Evolutionary conservation across 1,139 yeast genomes (phyloP).

Genomic region (Candida glucosophila): DNA sequence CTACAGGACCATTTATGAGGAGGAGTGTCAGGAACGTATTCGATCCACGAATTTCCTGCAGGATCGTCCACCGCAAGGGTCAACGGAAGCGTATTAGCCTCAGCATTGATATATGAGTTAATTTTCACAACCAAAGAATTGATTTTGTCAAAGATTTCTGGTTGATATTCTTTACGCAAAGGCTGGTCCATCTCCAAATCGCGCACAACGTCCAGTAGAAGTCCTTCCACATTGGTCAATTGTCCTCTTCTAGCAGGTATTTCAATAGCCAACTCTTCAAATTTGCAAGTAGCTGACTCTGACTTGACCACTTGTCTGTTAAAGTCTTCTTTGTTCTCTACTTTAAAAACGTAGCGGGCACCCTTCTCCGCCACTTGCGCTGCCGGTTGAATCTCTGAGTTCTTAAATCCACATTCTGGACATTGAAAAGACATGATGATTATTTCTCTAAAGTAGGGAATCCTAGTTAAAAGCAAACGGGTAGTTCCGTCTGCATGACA

Average conservation of each 20-base stretch:
- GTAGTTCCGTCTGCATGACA: conserved; percentile 85
- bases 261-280: conserved; percentile 81
- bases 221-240: conserved; percentile 85
- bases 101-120: conserved; percentile 50
- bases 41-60: conserved; percentile 96
- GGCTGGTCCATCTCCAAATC: conserved; percentile 80
- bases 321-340: conserved; percentile 68
- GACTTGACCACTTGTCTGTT: conserved; percentile 89
- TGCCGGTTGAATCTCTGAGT: conserved; percentile 93
- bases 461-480: conserved; percentile 72
- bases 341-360: conserved; percentile 56
- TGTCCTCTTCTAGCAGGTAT: conserved; percentile 95
- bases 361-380: conserved; percentile 86
- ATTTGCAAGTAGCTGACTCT: conserved; percentile 76
- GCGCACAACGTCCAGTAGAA: conserved; percentile 73
- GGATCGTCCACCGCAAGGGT: conserved; percentile 87
- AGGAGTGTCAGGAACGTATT: conserved; percentile 80
- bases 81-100: conserved; percentile 63
- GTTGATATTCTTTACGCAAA: conserved; percentile 61
- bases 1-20: conserved; percentile 85
- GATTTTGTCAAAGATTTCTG: conserved; percentile 69
- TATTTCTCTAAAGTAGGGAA: conserved; percentile 88
- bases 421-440: conserved; percentile 94
- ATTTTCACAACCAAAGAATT: conserved; percentile 59
- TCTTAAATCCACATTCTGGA: conserved; percentile 87